Conservation (phyloP, 164 flowering plant species). For the Stephania yunnanensis region DNA sequence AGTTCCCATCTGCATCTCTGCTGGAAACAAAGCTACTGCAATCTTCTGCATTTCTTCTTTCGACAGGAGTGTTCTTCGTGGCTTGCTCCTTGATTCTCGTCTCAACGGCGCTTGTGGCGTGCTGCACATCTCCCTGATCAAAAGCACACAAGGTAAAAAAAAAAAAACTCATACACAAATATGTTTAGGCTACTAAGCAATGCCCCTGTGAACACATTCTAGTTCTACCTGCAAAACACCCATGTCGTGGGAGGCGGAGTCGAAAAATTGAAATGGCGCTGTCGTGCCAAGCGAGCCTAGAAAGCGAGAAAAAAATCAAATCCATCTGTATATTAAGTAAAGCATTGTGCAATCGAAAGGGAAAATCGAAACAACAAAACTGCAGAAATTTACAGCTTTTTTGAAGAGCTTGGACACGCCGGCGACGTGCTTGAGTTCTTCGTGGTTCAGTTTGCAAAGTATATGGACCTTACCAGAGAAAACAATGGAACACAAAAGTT, state of each 20-base stretch:
- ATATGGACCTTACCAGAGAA: conserved; percentile 4
- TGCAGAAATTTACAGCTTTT: conserved; percentile 2
- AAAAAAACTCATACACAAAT: too few relatives aligned
- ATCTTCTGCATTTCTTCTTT: conserved; percentile 5
- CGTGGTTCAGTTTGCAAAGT: conserved; percentile 11
- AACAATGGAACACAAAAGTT: background rate
- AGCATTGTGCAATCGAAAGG: too few relatives aligned
- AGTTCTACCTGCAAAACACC: background rate
- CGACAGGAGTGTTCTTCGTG: background rate
- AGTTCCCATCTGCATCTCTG: conserved; percentile 4
- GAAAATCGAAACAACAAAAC: background rate
- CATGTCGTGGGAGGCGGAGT: conserved; percentile 7
- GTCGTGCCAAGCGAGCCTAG: conserved; percentile 5
- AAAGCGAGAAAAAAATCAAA: background rate
- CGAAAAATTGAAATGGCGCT: conserved; percentile 8
- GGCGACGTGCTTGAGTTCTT: conserved; percentile 6
- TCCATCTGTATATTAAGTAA: background rate
- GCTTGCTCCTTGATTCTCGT: background rate
- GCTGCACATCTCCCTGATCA: conserved; percentile 1
- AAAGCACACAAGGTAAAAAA: background rate
- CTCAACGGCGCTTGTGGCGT: conserved; percentile 2
- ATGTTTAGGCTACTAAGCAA: background rate
- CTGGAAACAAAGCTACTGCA: conserved; percentile 8
- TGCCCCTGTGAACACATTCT: background rate
- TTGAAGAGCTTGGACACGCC: conserved; percentile 10